phyloP scores from a whole-genome alignment of 345 rosid species.

The Salix dunnii region DNA sequence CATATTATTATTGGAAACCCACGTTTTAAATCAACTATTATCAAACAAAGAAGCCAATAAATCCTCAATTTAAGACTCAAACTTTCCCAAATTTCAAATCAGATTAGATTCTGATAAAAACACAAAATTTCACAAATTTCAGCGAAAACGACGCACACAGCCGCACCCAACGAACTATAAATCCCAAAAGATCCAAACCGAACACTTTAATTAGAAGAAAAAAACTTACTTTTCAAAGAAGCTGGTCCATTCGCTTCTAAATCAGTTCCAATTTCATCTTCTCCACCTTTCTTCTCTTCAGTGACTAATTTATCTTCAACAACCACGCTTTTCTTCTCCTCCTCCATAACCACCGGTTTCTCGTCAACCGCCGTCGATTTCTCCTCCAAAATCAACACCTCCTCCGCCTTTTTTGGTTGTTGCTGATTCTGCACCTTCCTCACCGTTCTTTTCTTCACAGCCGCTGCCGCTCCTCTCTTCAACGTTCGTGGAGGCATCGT shows the following conservation, averaged over 20 bases:
- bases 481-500: slow-evolving; percentile 71
- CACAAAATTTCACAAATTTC: neutral
- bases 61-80: neutral
- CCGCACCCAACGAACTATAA: neutral
- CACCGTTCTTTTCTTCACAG: slow-evolving; percentile 46
- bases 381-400: slow-evolving; percentile 27
- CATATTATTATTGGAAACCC: neutral
- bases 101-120: neutral
- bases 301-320: neutral
- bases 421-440: slow-evolving; percentile 43
- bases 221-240: slow-evolving; percentile 43
- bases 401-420: slow-evolving; percentile 25
- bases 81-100: neutral
- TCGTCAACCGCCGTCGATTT: neutral
- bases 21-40: neutral
- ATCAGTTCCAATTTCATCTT: slow-evolving; percentile 21
- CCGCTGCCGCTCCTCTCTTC: slow-evolving; percentile 65
- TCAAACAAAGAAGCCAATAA: neutral
- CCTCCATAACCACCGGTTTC: slow-evolving; percentile 4
- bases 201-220: neutral
- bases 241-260: slow-evolving; percentile 14
- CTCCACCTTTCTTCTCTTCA: slow-evolving; percentile 27
- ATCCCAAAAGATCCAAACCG: neutral
- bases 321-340: neutral
- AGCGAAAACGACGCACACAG: neutral